phyloP scores from a whole-genome alignment of 441 rosid genomes.

The Rhodomyrtus psidioides region DNA sequence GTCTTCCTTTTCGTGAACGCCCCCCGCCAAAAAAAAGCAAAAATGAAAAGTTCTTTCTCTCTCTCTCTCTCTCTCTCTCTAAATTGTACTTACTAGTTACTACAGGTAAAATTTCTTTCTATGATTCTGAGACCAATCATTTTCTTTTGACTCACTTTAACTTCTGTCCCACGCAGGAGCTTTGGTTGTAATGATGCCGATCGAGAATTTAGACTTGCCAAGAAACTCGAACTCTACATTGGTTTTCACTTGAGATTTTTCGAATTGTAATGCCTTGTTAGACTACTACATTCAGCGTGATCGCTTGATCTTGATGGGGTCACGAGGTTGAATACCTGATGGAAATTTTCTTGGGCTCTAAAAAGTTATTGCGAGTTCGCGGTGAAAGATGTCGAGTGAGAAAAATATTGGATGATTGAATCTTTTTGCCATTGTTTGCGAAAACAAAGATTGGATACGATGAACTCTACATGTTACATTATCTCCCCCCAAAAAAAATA shows the following conservation, averaged over 20 bases:
- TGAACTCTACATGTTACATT: neutral
- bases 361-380: no score
- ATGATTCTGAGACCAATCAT: no score
- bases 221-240: neutral
- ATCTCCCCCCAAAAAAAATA: rapidly evolving
- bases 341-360: rapidly evolving
- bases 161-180: no score
- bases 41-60: neutral
- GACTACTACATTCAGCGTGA: no score
- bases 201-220: neutral
- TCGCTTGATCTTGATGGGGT: neutral
- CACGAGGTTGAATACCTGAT: neutral
- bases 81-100: neutral
- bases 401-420: rapidly evolving
- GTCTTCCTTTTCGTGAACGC: neutral
- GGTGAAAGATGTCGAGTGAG: neutral
- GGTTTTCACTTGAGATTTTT: neutral
- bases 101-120: neutral
- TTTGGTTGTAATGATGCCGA: no score
- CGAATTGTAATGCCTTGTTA: neutral
- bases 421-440: neutral
- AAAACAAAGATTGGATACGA: neutral
- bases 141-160: no score
- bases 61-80: neutral
- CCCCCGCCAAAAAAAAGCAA: neutral